Percentiles rank a stretch among this genome's conserved stretches.
Evolutionary conservation across 306 rosid genomes (phyloP).

Genomic region (Cicer pinnatifidum): DNA sequence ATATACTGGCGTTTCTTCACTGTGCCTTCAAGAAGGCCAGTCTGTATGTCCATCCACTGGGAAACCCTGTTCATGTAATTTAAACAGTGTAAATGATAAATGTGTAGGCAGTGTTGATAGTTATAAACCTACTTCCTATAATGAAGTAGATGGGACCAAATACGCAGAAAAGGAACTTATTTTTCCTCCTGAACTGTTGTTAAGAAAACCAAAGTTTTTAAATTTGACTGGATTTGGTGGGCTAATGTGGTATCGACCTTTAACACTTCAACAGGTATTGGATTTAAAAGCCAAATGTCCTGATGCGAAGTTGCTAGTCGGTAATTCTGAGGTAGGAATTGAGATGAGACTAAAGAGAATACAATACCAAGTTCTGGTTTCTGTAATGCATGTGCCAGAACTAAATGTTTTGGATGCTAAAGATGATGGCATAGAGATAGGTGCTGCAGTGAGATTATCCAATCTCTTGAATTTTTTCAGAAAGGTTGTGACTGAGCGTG

Average conservation of each 20-base stretch:
- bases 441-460: slow-evolving; percentile 86
- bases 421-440: slow-evolving; percentile 81
- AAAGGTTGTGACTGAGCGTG: slow-evolving; percentile 62
- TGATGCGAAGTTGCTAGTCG: slow-evolving; percentile 82
- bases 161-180: slow-evolving; percentile 85
- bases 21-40: slow-evolving; percentile 55
- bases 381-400: slow-evolving; percentile 77
- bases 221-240: slow-evolving; percentile 77
- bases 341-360: slow-evolving; percentile 85
- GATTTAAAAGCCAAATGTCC: slow-evolving; percentile 75
- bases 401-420: slow-evolving; percentile 64
- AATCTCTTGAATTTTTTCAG: slow-evolving; percentile 66
- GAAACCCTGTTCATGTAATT: slow-evolving; percentile 80
- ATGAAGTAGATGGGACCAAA: slow-evolving; percentile 81
- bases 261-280: slow-evolving; percentile 67
- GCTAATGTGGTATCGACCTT: slow-evolving; percentile 83
- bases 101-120: slow-evolving; percentile 47
- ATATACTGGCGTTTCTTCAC: slow-evolving; percentile 63
- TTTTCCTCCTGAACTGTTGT: slow-evolving; percentile 83
- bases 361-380: slow-evolving; percentile 69
- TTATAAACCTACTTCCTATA: slow-evolving; percentile 59
- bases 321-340: slow-evolving; percentile 95
- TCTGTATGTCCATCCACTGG: slow-evolving; percentile 92
- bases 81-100: slow-evolving; percentile 51
- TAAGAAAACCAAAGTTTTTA: slow-evolving; percentile 59